Conservation (phyloP, 163 green algal species). For the Chlamydomonas reinhardtii region DNA sequence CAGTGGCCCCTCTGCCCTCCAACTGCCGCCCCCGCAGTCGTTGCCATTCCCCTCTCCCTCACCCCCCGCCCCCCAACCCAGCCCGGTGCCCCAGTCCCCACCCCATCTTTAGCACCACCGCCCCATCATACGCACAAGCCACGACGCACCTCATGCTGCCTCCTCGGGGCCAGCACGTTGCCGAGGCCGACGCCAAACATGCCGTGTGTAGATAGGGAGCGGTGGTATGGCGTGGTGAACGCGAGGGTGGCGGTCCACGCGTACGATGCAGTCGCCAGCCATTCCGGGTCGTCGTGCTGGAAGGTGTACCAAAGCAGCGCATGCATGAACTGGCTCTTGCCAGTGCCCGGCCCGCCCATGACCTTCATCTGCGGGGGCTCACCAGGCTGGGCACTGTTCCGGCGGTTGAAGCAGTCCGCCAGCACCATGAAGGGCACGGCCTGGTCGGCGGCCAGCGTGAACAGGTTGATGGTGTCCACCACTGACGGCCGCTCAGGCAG, state of each 20-base stretch:
- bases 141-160: too few species aligned
- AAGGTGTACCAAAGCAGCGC: conserved; percentile 16
- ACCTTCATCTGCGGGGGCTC: background rate
- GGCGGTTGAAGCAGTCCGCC: background rate
- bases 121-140: too few species aligned
- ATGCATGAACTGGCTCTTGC: conserved; percentile 20
- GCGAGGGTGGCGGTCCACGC: background rate
- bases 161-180: too few species aligned
- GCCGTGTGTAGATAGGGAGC: background rate
- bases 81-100: too few species aligned
- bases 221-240: background rate
- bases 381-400: background rate
- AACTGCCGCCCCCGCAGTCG: too few species aligned
- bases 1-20: too few species aligned
- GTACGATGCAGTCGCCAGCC: conserved; percentile 3
- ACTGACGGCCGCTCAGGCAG: background rate
- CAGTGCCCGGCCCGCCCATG: conserved; percentile 9
- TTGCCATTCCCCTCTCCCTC: too few species aligned
- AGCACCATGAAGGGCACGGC: background rate
- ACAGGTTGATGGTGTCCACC: background rate
- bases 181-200: background rate
- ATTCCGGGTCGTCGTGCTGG: background rate
- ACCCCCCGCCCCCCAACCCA: too few species aligned
- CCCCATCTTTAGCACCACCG: too few species aligned
- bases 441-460: background rate